Evolutionary conservation across 257 asterid species (phyloP), one percentile per base, ranked within the genome.

Genomic region (Eucommia ulmoides): DNA sequence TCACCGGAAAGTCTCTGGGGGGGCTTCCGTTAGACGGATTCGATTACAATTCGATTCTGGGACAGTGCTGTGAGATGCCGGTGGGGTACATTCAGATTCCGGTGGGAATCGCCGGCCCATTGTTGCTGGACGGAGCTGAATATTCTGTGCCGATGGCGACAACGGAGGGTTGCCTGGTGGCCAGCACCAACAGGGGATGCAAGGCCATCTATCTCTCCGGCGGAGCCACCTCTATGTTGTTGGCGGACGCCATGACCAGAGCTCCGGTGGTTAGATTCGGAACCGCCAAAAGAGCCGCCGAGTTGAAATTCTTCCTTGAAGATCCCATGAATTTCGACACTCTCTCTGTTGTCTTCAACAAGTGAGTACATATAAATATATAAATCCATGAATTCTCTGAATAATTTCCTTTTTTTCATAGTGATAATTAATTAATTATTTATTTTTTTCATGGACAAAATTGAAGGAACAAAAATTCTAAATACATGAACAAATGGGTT

Each of bases 11-110:
- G 16, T 33, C 42, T 9, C 16, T 33, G 42, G 10, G 2, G 2
- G 42, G 42, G 42, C 42, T 33, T 2, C 42, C 42, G 16, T 17
- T 33, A 2, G 42, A 33, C 16, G 42, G 42, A 9, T 33, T 33
- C 11, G 42, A 33, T 9, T 33, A 33, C 42, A 17, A 33, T 14
- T 33, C 42, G 11, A 33, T 33, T 9, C 12, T 33, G 12, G 42
- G 42, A 10, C 42, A 33, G 42, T 33, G 42, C 42, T 33, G 42
- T 33, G 42, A 33, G 16, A 33, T 33, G 42, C 42, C 42, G 42
- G 42, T 33, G 42, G 42, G 42, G 42, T 33, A 33, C 42, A 17
- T 33, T 9, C 42, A 33, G 11, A 33, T 33, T 2, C 42, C 42
- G 2, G 42, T 33, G 3, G 42, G 42, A 1, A 33, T 33, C 1